Evolutionary conservation across 768 basidiomycete genomes (phyloP), one percentile per base, ranked within the genome.

Genomic region (Mycena sanguinolenta): DNA sequence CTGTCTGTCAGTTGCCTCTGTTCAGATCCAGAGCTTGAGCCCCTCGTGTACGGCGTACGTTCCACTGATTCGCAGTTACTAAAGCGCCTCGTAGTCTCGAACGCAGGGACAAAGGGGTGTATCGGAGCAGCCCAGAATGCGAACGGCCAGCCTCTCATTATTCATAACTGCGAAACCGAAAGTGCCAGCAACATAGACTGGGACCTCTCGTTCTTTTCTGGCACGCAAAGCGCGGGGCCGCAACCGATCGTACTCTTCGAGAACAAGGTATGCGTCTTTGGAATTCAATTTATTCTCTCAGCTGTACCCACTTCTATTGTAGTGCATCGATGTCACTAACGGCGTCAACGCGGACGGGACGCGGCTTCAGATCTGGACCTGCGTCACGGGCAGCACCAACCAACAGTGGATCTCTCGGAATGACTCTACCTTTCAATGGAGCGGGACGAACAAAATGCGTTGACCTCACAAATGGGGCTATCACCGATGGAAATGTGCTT

Each of bases 381-480:
- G 39, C 39, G 13, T 14, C 4, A 17, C 10, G 52, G 52, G 52
- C 2, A 55, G 34, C 19, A 36, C 21, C 1, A 57, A 57, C 23
- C 32, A 57, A 10, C n/a, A 23, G 19, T 57, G 55, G 55, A 38
- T 25, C 34, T 23, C 34, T 13, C 8, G 36, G 55, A 57, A 30
- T 14, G 54, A 57, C 17, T 19, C 16, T 2, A 57, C 34, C 34
- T 38, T 57, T 34, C 55, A 57, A 16, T 57, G 36, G 55, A 25
- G n/a, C 55, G 55, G 55, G 4, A 57, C 55, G n/a, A 16, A 57
- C 34, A 57, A n/a, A 57, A 28, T 57, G 36, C 34, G 38, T 57
- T 13, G 55, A 57, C 10, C 34, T 38, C 34, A 57, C 55, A 10
- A 28, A 57, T 21, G 55, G 55, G n/a, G n/a, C 21, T 19, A 55